Conservation (phyloP, 2,329 filamentous ascomycete species). For the Pseudogymnoascus sp. region DNA sequence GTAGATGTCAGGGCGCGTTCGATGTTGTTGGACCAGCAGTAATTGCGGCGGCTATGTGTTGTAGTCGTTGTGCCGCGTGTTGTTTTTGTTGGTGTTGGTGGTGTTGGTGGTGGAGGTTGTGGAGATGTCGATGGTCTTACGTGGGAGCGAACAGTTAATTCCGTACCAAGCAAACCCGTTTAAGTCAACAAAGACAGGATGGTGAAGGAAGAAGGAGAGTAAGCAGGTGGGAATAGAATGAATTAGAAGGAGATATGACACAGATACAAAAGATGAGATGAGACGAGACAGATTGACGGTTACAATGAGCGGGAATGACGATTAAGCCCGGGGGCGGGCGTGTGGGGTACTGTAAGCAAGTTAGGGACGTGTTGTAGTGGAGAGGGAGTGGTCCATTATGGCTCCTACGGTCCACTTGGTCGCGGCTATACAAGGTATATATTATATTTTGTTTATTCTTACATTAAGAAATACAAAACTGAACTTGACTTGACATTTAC, state of each 20-base stretch:
- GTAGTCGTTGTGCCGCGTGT: neutral
- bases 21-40: neutral
- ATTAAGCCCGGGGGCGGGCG: neutral
- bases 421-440: neutral
- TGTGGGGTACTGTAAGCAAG: neutral
- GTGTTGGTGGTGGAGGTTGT: neutral
- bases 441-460: neutral
- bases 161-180: conserved; percentile 1
- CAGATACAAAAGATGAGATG: neutral
- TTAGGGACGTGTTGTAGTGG: neutral
- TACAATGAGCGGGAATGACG: neutral
- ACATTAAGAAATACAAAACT: neutral
- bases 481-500: neutral
- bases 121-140: neutral
- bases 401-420: neutral
- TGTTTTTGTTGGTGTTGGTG: neutral
- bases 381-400: neutral
- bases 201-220: neutral
- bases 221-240: neutral
- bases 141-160: neutral
- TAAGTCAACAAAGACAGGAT: neutral
- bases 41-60: neutral
- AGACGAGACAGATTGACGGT: neutral
- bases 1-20: neutral
- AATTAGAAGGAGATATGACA: neutral